Base-by-base conservation (phyloP, 1,284 basidiomycete species). In the Heterobasidion annosum region DNA sequence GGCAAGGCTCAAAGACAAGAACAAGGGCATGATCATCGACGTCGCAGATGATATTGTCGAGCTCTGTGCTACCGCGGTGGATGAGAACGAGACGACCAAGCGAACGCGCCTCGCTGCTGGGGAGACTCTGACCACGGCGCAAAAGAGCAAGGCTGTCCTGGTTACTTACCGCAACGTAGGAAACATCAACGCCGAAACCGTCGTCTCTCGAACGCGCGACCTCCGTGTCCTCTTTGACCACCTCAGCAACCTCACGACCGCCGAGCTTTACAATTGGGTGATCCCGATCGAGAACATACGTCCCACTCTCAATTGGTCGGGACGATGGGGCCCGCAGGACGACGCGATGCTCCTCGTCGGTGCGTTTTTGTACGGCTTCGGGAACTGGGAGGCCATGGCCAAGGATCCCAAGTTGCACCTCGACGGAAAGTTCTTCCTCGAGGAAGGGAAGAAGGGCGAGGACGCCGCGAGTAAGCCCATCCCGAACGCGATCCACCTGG, bases 101-200 rank as follows among this genome's bases (percentile, higher is more conserved):
- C 85, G 86, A 25, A 70, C 75, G 18, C 83, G 87, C 59, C 73
- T 86, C 56, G 87, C 88, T 54, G 83, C 86, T 19, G 94, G 94
- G 53, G 94, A 98, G 70, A 83, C 88, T 0, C 70, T 91, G 61
- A 88, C 85, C 16, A 90, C 90, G 62, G 87, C 88, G 9, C 88
- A 91, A 72, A 93, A 93, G 72, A 92, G 90, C 76, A 98, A 98
- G 69, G 97, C 96, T 0, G 91, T 98, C 50, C 80, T 98, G 44
- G 89, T 98, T 61, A 85, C 87, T 13, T 98, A 88, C 76, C 84
- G 90, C 56, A 88, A 87, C 53, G 93, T 98, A 54, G 80, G 86
- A 55, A 93, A 92, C 63, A 93, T 99, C 77, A 99, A 99, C 67
- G 97, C 97, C 16, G 96, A 98, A 69, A 99, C 97, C 0, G 89